phyloP scores from a whole-genome alignment of 75 land plant species.

The Cryptomeria japonica region DNA sequence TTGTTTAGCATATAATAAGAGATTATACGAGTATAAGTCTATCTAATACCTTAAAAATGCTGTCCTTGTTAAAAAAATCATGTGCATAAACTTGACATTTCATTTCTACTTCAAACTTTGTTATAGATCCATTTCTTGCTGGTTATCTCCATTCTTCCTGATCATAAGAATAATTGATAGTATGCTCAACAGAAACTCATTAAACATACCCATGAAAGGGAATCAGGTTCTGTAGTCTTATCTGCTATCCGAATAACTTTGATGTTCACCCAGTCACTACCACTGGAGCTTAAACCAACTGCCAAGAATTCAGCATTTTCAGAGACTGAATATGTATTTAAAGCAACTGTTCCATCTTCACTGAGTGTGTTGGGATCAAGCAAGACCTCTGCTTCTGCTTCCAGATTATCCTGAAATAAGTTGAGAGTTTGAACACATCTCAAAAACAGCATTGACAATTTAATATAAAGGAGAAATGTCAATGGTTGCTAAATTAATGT shows the following conservation, averaged over 20 bases:
- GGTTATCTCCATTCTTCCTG: not conserved
- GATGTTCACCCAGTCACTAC: slow-evolving; percentile 96
- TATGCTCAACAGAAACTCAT: not conserved
- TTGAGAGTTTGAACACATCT: not conserved
- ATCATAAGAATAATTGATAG: not conserved
- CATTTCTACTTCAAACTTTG: not conserved
- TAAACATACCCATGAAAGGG: slow-evolving; percentile 76
- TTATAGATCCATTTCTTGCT: not conserved
- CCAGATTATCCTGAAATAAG: slow-evolving; percentile 62
- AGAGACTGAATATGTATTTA: slow-evolving; percentile 49
- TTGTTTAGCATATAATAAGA: not conserved
- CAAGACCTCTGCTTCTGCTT: slow-evolving; percentile 74
- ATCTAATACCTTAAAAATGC: not conserved
- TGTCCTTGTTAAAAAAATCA: not conserved
- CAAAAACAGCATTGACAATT: not conserved
- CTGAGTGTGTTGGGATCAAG: slow-evolving; percentile 88
- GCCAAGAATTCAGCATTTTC: slow-evolving; percentile 88
- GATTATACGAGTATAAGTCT: not conserved
- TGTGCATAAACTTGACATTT: not conserved
- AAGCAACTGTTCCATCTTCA: slow-evolving; percentile 90
- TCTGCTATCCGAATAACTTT: slow-evolving; percentile 85
- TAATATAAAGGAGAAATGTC: not conserved
- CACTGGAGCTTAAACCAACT: slow-evolving; percentile 86
- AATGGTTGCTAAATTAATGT: not conserved
- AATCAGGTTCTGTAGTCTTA: slow-evolving; percentile 60